Evolutionary conservation across 352 stramenopile genomes (phyloP).

Genomic region (Phytophthora ohioensis): DNA sequence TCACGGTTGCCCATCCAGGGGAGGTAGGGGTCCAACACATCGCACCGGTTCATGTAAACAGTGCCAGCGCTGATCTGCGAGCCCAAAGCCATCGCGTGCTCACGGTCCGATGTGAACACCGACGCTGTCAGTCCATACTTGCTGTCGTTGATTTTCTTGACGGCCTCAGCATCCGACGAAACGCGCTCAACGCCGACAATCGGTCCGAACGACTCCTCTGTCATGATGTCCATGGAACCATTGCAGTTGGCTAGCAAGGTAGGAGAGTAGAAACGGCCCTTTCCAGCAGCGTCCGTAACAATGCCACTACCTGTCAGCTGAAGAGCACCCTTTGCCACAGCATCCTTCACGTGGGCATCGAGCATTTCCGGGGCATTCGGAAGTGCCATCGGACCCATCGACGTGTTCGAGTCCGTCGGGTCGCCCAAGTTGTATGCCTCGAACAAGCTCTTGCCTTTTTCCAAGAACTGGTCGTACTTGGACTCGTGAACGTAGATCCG

Average conservation of each 20-base stretch:
- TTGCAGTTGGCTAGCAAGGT: slow-evolving; percentile 77
- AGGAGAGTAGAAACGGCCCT: slow-evolving; percentile 81
- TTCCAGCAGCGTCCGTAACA: slow-evolving; percentile 53
- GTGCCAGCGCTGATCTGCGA: slow-evolving; percentile 76
- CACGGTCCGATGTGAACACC: slow-evolving; percentile 73
- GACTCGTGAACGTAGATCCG: slow-evolving; percentile 86
- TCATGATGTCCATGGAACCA: slow-evolving; percentile 81
- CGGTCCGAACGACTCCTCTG: slow-evolving; percentile 86
- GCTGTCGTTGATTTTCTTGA: slow-evolving; percentile 84
- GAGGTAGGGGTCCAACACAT: slow-evolving; percentile 81
- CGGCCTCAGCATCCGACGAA: slow-evolving; percentile 72
- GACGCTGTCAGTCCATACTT: slow-evolving; percentile 82
- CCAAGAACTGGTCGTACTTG: slow-evolving; percentile 85
- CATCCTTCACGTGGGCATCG: slow-evolving; percentile 71
- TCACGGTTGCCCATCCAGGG: slow-evolving; percentile 85
- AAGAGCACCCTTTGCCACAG: slow-evolving; percentile 72
- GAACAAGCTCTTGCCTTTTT: slow-evolving; percentile 69
- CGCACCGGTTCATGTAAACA: slow-evolving; percentile 89
- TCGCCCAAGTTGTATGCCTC: slow-evolving; percentile 74
- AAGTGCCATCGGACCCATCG: slow-evolving; percentile 79
- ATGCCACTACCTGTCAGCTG: slow-evolving; percentile 59
- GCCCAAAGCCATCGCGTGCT: slow-evolving; percentile 63
- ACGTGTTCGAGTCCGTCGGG: slow-evolving; percentile 65
- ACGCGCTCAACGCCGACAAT: slow-evolving; percentile 83
- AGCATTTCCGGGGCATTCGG: slow-evolving; percentile 56